Conservation (phyloP, 257 asterid species). For the Salvia rosmarinus region DNA sequence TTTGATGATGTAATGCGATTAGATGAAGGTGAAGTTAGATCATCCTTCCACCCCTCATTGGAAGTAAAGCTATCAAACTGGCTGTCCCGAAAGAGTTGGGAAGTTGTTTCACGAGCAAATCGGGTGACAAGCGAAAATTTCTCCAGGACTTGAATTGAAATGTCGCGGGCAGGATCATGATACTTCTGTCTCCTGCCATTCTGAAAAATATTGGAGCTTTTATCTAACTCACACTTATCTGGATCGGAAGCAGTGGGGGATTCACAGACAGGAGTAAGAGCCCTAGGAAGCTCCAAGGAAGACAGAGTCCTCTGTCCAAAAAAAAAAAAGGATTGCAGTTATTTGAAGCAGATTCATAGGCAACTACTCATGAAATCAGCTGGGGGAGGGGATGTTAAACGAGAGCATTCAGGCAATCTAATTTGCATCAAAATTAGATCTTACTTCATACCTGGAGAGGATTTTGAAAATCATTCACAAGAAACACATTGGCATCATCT, state of each 20-base stretch:
- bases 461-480: constrained; percentile 88
- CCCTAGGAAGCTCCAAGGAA: constrained; percentile 90
- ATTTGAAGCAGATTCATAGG: constrained; percentile 16
- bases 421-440: constrained; percentile 1
- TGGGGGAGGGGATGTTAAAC: constrained; percentile 2
- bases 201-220: constrained; percentile 43
- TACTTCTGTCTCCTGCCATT: constrained; percentile 69
- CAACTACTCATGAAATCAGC: constrained; percentile 12
- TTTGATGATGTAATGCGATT: constrained; percentile 39
- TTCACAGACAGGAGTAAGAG: constrained; percentile 56
- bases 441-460: constrained; percentile 82
- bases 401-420: background rate
- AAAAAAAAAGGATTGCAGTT: constrained; percentile 30
- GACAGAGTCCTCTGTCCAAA: constrained; percentile 74
- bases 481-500: constrained; percentile 92
- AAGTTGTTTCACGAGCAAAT: constrained; percentile 99
- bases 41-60: constrained; percentile 60
- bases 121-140: constrained; percentile 95
- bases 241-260: constrained; percentile 47
- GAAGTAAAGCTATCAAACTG: constrained; percentile 58
- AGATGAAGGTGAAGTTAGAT: constrained; percentile 43
- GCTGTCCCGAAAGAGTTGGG: constrained; percentile 88
- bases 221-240: constrained; percentile 49
- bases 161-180: constrained; percentile 88
- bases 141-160: constrained; percentile 91